A percentile compares a stretch with the other conserved stretches of the same genome.
Evolutionary conservation across 192 early-diverging fungal species (phyloP).

Genomic region (Lunasporangiospora selenospora): DNA sequence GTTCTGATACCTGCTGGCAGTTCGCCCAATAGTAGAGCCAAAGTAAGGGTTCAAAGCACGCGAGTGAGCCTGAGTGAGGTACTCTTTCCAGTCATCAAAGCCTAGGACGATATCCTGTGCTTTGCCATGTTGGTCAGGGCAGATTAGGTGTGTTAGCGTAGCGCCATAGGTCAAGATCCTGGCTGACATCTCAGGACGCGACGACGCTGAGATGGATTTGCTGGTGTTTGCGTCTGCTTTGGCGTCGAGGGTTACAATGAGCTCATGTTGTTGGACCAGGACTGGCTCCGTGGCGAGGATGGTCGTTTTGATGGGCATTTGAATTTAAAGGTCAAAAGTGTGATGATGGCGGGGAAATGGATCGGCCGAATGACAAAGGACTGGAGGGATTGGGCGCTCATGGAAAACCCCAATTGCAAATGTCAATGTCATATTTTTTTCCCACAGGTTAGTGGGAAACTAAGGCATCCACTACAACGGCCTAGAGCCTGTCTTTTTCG

Average conservation of each 20-base stretch:
- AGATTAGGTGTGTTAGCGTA: constrained; percentile 66
- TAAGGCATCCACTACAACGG: too few species aligned
- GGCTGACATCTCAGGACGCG: too few species aligned
- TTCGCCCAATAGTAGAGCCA: constrained; percentile 76
- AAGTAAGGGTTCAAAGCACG: constrained; percentile 72
- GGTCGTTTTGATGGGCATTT: constrained; percentile 34
- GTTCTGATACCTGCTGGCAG: constrained; percentile 69
- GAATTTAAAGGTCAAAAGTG: too few species aligned
- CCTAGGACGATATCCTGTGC: constrained; percentile 77
- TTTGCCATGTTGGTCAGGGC: constrained; percentile 58
- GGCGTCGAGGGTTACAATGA: not conserved
- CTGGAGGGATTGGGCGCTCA: too few species aligned
- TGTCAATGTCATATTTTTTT: too few species aligned
- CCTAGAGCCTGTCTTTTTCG: too few species aligned
- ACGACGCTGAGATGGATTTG: constrained; percentile 1
- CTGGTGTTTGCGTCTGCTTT: not conserved
- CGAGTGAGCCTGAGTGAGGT: constrained; percentile 27
- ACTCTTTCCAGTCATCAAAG: constrained; percentile 65
- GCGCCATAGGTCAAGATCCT: constrained; percentile 72
- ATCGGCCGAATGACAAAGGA: too few species aligned
- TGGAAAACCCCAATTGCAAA: too few species aligned
- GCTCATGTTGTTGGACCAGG: constrained; percentile 22
- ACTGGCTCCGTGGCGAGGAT: constrained; percentile 13
- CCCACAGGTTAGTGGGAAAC: too few species aligned
- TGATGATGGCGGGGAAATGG: too few species aligned